Evolutionary conservation across 208 protist genomes (phyloP).

Genomic region (Trichomonas vaginalis): DNA sequence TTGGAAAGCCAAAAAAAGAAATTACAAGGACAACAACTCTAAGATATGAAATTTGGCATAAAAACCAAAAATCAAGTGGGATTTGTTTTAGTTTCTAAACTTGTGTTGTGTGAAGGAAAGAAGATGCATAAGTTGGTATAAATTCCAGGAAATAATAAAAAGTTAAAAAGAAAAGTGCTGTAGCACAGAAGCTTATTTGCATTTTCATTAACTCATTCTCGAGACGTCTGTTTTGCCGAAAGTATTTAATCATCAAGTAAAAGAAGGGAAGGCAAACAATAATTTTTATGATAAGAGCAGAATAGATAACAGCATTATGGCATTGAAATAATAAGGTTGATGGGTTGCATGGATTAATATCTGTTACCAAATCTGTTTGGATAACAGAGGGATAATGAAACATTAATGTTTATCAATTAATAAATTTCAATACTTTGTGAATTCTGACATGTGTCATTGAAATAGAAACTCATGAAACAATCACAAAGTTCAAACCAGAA

Average conservation of each 20-base stretch:
- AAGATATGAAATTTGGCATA: background rate
- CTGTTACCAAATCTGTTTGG: background rate
- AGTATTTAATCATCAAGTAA: background rate
- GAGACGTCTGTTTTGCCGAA: background rate
- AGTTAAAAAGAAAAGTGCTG: background rate
- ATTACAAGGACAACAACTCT: background rate
- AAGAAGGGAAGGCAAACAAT: background rate
- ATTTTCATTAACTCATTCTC: background rate
- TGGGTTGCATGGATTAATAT: background rate
- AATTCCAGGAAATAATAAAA: background rate
- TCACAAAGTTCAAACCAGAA: too few relatives aligned
- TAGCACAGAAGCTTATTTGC: background rate
- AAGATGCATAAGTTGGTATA: background rate
- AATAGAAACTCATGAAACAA: too few relatives aligned
- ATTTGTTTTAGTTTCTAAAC: background rate
- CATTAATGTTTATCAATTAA: too few relatives aligned
- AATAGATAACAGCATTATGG: background rate
- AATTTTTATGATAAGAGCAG: background rate
- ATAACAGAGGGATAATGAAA: too few relatives aligned
- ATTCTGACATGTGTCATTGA: too few relatives aligned
- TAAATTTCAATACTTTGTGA: too few relatives aligned
- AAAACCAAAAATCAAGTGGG: background rate
- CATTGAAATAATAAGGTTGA: background rate
- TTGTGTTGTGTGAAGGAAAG: background rate
- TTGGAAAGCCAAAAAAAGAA: background rate